A percentile compares a stretch with the other conserved stretches of the same genome.
Conservation (phyloP, 2,329 filamentous ascomycete genomes). For the Claviceps monticola region DNA sequence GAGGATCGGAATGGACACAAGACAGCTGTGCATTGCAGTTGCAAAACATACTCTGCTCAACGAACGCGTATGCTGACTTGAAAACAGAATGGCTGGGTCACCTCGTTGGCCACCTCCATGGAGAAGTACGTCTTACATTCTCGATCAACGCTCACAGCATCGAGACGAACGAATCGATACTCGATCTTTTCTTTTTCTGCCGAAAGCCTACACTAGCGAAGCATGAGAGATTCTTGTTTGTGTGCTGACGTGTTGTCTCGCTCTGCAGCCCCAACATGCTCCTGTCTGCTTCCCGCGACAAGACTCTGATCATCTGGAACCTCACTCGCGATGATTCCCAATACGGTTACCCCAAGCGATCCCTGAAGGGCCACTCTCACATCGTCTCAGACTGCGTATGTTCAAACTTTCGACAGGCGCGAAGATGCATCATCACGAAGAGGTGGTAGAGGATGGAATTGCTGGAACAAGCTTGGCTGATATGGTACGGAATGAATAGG, state of each 20-base stretch:
- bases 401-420: constrained; percentile 18
- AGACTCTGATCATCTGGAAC: constrained; percentile 99
- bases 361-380: constrained; percentile 97
- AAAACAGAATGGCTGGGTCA: constrained; percentile 84
- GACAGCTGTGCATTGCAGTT: background rate
- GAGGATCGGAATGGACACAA: background rate
- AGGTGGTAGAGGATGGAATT: background rate
- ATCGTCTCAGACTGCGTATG: constrained; percentile 99
- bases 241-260: constrained; percentile 11
- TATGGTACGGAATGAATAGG: constrained; percentile 34
- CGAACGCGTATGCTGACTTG: constrained; percentile 12
- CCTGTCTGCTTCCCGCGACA: constrained; percentile 92
- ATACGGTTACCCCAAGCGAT: constrained; percentile 99
- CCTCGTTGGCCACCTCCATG: constrained; percentile 92
- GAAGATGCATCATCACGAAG: background rate
- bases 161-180: constrained; percentile 1
- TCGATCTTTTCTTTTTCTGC: constrained; percentile 1
- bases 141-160: background rate
- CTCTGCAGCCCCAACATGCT: constrained; percentile 87
- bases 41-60: background rate
- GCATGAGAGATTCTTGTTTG: background rate
- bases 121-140: constrained; percentile 64
- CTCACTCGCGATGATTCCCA: constrained; percentile 95
- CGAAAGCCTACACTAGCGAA: background rate
- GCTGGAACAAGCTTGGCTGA: constrained; percentile 11